Base-by-base conservation (phyloP, 345 rosid genomes). In the Gossypioides kirkii region DNA sequence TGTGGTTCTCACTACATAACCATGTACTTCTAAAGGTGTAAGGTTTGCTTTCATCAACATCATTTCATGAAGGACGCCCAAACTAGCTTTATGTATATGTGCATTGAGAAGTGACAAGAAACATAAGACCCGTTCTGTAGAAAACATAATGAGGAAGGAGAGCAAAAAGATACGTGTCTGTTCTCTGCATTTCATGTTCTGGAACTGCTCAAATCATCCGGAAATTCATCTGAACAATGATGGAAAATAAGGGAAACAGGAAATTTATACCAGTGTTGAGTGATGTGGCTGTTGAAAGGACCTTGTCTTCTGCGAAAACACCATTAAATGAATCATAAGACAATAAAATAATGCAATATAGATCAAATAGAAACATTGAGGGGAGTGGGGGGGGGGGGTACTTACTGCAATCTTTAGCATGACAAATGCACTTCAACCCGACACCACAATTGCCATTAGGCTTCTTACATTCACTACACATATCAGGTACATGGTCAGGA, bases 341-440 rank as follows among this genome's bases (percentile, higher is more conserved):
- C 58, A 45, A 3, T 8, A 32, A 10, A 41, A 25, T 25, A 59
- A 25, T 59, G 62, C n/a, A 12, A 50, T 22, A 41, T 6, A 32
- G 70, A 36, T 23, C 25, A 23, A 23, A 23, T n/a, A 28, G 59
- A 69, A 10, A 12, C 23, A 8, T 59, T 69, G 6, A 58, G 70
- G 18, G 16, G 61, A 1, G 1, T 0, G 12, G 26, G 16, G 61
- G 5, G 1, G 2, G 12, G 26, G 26, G 10, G 22, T 38, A 77
- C 90, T 89, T 79, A 89, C 94, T 89, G 74, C 94, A 89, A 59
- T 89, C 74, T 74, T 80, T 77, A 26, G 91, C 82, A 66, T 91
- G 92, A 76, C 97, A 91, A 8, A 89, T 71, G 79, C 97, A 91
- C 74, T 71, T 83, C 59, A 84, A 69, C 72, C 87, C 97, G 74